Conservation (phyloP, 495 filamentous ascomycete genomes). For the Penicillium goetzii region DNA sequence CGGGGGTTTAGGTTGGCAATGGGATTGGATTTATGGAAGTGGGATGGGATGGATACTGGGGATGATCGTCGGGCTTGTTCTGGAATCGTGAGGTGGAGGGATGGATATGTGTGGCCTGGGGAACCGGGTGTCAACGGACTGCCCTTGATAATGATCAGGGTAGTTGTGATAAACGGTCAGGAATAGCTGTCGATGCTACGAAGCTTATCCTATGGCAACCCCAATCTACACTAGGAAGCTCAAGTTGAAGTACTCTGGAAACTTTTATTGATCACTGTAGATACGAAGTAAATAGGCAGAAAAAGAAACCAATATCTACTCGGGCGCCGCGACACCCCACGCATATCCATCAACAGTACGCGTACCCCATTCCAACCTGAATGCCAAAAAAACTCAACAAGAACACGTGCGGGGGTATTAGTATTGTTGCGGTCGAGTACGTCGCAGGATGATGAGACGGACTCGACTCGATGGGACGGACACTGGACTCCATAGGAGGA, state of each 20-base stretch:
- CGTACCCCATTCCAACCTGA: neutral
- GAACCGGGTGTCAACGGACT: too few species aligned
- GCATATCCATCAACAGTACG: neutral
- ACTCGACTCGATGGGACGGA: neutral
- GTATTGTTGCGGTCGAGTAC: slow-evolving; percentile 17
- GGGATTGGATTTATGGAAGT: too few species aligned
- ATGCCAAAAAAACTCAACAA: neutral
- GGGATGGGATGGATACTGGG: too few species aligned
- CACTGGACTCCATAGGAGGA: neutral
- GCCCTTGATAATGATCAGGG: too few species aligned
- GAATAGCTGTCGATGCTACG: too few species aligned
- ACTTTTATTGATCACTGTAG: slow-evolving; percentile 3
- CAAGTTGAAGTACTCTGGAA: neutral
- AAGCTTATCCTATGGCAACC: too few species aligned
- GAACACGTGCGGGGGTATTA: slow-evolving; percentile 22
- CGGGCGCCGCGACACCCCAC: slow-evolving; percentile 7
- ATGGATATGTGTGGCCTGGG: too few species aligned
- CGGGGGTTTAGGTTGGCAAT: too few species aligned
- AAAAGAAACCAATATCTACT: slow-evolving; percentile 13
- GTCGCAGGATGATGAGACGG: neutral
- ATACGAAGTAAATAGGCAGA: slow-evolving; percentile 7
- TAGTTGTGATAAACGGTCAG: too few species aligned
- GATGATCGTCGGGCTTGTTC: too few species aligned
- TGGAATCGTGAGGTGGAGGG: too few species aligned
- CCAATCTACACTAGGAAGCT: too few species aligned